A percentile compares a stretch with the other conserved stretches of the same genome.
Evolutionary conservation across 192 early-diverging fungal species (phyloP).

Genomic region (Coemansia javaensis): DNA sequence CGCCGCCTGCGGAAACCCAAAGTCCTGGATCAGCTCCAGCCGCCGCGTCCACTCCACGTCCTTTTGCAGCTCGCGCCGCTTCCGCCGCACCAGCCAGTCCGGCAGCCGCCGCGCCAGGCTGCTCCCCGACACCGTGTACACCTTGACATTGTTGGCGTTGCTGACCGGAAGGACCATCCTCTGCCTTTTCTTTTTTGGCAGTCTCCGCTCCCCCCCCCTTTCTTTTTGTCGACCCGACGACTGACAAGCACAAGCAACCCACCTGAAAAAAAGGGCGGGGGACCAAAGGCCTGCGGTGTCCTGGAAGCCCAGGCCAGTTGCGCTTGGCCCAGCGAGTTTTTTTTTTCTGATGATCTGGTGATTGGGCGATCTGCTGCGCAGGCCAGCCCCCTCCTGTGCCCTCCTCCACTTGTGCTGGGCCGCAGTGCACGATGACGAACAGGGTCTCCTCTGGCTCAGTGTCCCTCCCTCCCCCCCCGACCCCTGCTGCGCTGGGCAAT

Average conservation of each 20-base stretch:
- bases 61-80: constrained; percentile 81
- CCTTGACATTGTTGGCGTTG: constrained; percentile 91
- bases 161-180: constrained; percentile 79
- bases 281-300: too few species aligned
- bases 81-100: constrained; percentile 88
- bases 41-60: constrained; percentile 84
- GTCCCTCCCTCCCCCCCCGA: too few species aligned
- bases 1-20: constrained; percentile 95
- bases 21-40: constrained; percentile 96
- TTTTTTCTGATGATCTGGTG: too few species aligned
- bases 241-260: not conserved
- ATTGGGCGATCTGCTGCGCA: too few species aligned
- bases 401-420: not conserved
- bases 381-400: too few species aligned
- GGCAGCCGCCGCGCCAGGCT: constrained; percentile 73
- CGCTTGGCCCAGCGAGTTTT: too few species aligned
- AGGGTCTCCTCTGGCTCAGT: too few species aligned
- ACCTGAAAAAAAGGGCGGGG: constrained; percentile 5
- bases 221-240: too few species aligned
- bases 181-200: too few species aligned
- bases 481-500: too few species aligned
- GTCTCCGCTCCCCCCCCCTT: not conserved
- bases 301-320: too few species aligned
- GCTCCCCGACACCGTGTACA: constrained; percentile 75
- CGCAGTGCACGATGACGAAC: not conserved